These are phyloP conservation scores for Magnaporthiopsis poae DNA, from an alignment of 2,329 filamentous ascomycete genomes.

Conservation along the genomic window DNA sequence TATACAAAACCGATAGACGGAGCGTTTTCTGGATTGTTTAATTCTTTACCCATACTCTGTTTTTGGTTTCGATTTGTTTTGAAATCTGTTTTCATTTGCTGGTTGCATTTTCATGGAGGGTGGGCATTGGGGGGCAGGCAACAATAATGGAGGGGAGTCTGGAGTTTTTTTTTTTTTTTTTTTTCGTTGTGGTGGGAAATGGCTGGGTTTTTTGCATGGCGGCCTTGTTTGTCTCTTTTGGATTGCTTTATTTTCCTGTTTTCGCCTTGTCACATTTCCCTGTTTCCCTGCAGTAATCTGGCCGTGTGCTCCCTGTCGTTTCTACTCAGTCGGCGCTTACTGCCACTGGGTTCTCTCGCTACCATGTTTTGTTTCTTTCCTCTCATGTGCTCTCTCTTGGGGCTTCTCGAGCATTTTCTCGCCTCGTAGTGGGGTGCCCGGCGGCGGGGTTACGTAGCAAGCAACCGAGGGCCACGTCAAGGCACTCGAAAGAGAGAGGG, in stretches of 20 bases:
- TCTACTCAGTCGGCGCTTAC: background rate
- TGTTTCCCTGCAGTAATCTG: background rate
- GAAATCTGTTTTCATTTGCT: background rate
- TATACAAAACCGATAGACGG: background rate
- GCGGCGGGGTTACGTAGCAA: background rate
- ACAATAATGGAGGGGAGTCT: background rate
- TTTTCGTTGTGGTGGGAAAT: background rate
- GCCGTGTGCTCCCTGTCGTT: background rate
- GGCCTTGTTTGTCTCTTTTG: background rate
- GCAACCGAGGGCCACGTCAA: background rate
- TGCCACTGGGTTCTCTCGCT: background rate
- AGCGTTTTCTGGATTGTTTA: background rate
- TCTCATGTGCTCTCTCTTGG: too few species aligned
- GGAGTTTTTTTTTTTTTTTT: background rate
- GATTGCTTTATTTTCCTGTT: background rate
- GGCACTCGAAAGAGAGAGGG: background rate
- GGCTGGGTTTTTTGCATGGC: background rate
- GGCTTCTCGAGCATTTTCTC: too few species aligned
- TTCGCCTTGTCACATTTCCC: background rate
- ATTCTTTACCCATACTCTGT: background rate
- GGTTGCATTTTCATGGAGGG: background rate
- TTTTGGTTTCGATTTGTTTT: slow-evolving; percentile 3
- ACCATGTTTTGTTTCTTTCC: background rate
- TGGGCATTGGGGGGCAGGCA: background rate
- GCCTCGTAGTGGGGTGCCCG: too few species aligned